Evolutionary conservation across 2,329 filamentous ascomycete genomes (phyloP).

Genomic region (Stromatinia cepivora): DNA sequence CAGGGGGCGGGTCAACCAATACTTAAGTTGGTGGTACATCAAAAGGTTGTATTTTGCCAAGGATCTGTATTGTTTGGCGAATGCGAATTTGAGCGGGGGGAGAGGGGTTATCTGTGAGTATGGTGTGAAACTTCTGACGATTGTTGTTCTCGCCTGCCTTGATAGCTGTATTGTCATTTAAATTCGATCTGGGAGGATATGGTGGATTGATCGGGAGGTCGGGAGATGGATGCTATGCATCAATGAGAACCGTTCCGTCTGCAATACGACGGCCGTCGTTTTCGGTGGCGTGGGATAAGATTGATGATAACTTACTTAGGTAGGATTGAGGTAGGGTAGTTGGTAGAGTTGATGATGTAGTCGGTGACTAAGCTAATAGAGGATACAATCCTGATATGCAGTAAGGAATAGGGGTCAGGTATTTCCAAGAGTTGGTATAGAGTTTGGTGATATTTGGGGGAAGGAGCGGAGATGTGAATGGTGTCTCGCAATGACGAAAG

Average conservation of each 20-base stretch:
- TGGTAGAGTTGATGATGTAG: background rate
- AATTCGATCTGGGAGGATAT: conserved; percentile 10
- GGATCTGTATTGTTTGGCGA: conserved; percentile 3
- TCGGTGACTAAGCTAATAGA: background rate
- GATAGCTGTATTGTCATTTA: background rate
- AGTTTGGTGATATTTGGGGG: background rate
- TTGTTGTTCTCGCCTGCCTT: conserved; percentile 8
- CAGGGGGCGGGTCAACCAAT: conserved; percentile 8
- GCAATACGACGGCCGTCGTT: conserved; percentile 4
- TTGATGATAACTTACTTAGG: background rate
- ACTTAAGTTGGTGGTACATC: conserved; percentile 3
- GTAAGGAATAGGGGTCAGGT: background rate
- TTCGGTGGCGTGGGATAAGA: conserved; percentile 9
- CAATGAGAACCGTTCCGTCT: conserved; percentile 1
- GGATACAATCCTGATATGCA: background rate
- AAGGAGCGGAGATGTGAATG: background rate
- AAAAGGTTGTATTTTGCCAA: conserved; percentile 15
- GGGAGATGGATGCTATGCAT: conserved; percentile 7
- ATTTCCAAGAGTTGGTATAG: background rate
- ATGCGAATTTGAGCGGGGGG: conserved; percentile 8
- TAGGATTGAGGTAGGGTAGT: background rate
- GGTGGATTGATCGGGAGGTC: background rate
- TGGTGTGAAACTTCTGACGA: conserved; percentile 4
- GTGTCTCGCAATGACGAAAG: background rate
- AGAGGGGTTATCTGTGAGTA: conserved; percentile 14